Evolutionary conservation across 495 filamentous ascomycete genomes (phyloP).

Genomic region (Aspergillus diversus): DNA sequence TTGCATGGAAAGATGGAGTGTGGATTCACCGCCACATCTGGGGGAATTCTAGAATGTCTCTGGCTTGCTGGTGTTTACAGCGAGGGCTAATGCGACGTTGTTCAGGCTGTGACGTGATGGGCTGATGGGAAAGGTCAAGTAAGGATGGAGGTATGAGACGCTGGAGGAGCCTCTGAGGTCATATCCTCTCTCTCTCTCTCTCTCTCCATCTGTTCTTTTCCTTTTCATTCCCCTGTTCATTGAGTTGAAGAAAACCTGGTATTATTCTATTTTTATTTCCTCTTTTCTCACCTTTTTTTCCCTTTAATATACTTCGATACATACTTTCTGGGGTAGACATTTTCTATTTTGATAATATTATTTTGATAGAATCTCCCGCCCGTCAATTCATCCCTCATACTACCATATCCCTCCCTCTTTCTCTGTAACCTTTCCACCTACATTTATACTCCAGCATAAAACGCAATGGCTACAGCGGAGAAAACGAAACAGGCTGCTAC

Average conservation of each 20-base stretch:
- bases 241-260: background rate
- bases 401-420: background rate
- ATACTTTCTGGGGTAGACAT: background rate
- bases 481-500: slow-evolving; percentile 39
- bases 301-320: slow-evolving; percentile 12
- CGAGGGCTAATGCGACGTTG: background rate
- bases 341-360: background rate
- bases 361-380: background rate
- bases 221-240: slow-evolving; percentile 20
- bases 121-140: background rate
- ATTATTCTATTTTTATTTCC: slow-evolving; percentile 9
- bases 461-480: slow-evolving; percentile 46
- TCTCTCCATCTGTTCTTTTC: slow-evolving; percentile 21
- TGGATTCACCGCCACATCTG: background rate
- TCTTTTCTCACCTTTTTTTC: background rate
- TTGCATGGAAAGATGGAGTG: background rate
- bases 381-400: background rate
- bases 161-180: slow-evolving; percentile 1
- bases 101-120: slow-evolving; percentile 3
- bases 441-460: slow-evolving; percentile 11
- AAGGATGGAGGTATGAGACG: background rate
- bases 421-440: slow-evolving; percentile 4
- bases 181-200: background rate
- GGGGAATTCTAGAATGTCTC: background rate
- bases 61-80: background rate